Conservation (phyloP, 306 rosid genomes). For the Quercus variabilis region DNA sequence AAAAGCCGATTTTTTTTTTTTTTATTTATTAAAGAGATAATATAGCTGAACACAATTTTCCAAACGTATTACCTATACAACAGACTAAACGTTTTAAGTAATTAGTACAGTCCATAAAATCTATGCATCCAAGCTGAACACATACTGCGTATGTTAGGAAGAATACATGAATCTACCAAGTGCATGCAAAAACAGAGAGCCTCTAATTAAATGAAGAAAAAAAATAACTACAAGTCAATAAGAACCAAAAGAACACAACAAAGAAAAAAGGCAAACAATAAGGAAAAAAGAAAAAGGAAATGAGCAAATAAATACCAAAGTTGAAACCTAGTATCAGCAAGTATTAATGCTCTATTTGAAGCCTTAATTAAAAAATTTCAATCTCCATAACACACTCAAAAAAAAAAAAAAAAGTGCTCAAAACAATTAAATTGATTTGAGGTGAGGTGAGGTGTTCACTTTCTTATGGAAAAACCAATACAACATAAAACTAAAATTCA, state of each 20-base stretch:
- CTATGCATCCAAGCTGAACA: neutral
- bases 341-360: neutral
- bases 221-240: neutral
- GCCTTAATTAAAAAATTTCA: neutral
- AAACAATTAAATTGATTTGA: neutral
- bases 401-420: no score
- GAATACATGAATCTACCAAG: neutral
- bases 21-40: neutral
- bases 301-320: neutral
- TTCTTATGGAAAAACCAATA: neutral
- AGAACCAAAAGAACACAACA: neutral
- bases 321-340: neutral
- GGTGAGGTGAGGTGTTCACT: neutral
- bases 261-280: neutral
- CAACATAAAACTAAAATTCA: constrained; percentile 6
- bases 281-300: neutral
- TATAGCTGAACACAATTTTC: neutral
- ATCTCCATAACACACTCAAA: neutral
- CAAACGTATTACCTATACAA: neutral
- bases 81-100: neutral
- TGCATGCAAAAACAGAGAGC: neutral
- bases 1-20: neutral
- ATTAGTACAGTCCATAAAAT: neutral
- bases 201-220: neutral
- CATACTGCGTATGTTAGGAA: neutral